Evolutionary conservation across 805 yeast genomes (phyloP).

Genomic region (Zygotorulaspora sp.): DNA sequence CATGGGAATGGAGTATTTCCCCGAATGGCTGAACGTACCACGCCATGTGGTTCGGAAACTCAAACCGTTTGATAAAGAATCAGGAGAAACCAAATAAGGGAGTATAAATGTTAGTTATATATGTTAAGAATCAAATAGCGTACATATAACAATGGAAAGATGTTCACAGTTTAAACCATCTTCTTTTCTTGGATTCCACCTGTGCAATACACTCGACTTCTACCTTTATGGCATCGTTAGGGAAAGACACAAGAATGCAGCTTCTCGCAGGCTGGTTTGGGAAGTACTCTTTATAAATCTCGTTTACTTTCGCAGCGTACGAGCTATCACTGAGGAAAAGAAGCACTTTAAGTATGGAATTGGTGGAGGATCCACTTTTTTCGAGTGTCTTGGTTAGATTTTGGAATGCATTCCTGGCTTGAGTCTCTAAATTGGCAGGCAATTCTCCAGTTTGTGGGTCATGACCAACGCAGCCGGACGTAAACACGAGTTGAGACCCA

Average conservation of each 20-base stretch:
- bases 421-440: constrained; percentile 42
- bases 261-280: constrained; percentile 50
- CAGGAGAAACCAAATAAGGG: constrained; percentile 3
- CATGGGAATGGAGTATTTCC: constrained; percentile 33
- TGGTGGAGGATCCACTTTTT: constrained; percentile 44
- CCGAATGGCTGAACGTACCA: constrained; percentile 33
- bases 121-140: no score
- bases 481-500: constrained; percentile 42
- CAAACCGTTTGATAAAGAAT: constrained; percentile 28
- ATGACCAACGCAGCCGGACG: constrained; percentile 47
- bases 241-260: constrained; percentile 49
- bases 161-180: constrained; percentile 15
- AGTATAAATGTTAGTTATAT: neutral
- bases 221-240: constrained; percentile 46
- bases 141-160: no score
- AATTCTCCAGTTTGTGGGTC: constrained; percentile 40
- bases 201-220: constrained; percentile 49
- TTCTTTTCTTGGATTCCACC: constrained; percentile 4
- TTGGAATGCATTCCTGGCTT: constrained; percentile 42
- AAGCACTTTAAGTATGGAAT: constrained; percentile 46
- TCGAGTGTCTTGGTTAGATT: constrained; percentile 42
- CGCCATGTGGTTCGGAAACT: constrained; percentile 20
- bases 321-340: constrained; percentile 44
- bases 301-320: constrained; percentile 42
- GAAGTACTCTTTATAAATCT: constrained; percentile 44